Conservation (phyloP, 495 filamentous ascomycete genomes). For the Talaromyces adpressus region DNA sequence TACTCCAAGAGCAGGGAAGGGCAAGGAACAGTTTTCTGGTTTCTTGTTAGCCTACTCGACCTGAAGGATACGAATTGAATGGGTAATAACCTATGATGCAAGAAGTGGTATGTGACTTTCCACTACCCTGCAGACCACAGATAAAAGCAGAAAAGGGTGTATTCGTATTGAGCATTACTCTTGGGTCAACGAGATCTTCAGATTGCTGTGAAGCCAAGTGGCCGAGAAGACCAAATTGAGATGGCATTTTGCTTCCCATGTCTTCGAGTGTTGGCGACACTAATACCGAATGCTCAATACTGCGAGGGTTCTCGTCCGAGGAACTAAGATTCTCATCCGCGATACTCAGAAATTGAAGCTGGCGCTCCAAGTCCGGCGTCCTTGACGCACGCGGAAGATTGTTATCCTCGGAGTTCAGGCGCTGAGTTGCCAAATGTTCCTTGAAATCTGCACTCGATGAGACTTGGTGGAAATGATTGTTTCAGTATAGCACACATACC, state of each 20-base stretch:
- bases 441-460: constrained; percentile 13
- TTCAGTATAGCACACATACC: neutral
- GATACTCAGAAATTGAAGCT: constrained; percentile 13
- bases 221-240: constrained; percentile 18
- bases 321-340: constrained; percentile 6
- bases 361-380: constrained; percentile 10
- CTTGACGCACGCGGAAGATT: neutral
- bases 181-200: constrained; percentile 8
- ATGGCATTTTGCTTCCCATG: constrained; percentile 12
- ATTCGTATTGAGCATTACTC: constrained; percentile 43
- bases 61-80: too few species aligned
- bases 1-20: constrained; percentile 22
- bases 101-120: constrained; percentile 59
- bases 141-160: constrained; percentile 60
- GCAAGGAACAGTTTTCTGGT: constrained; percentile 47
- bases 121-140: constrained; percentile 63
- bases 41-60: neutral
- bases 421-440: constrained; percentile 11
- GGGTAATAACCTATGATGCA: constrained; percentile 38
- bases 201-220: constrained; percentile 8
- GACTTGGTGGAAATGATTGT: neutral
- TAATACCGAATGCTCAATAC: constrained; percentile 13
- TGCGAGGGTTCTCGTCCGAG: neutral
- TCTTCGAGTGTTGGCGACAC: constrained; percentile 13
- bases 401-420: neutral